phyloP scores from a whole-genome alignment of 306 rosid species.

The Alnus glutinosa region DNA sequence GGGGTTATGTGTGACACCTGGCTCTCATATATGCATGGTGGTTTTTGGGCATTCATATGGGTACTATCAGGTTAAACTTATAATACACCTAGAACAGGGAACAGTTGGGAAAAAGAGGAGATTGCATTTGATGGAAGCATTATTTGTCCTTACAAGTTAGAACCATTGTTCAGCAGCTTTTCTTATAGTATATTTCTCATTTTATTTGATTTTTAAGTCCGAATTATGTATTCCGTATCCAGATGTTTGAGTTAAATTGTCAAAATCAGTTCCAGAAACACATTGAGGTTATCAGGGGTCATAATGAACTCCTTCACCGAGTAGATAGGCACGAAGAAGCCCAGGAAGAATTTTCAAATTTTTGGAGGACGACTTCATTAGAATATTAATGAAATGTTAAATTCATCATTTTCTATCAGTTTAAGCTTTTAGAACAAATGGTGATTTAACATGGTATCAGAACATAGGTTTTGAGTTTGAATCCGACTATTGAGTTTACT shows the following conservation, averaged over 20 bases:
- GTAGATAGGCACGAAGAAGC: neutral
- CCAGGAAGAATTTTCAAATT: constrained; percentile 3
- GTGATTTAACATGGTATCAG: too few relatives aligned
- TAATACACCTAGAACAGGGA: too few relatives aligned
- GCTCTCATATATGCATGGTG: neutral
- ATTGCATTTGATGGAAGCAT: too few relatives aligned
- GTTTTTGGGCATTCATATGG: neutral
- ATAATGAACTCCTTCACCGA: too few relatives aligned
- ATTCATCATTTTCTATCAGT: too few relatives aligned
- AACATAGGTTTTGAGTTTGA: too few relatives aligned
- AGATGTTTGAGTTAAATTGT: neutral
- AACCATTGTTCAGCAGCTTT: too few relatives aligned
- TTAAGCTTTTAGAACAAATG: too few relatives aligned
- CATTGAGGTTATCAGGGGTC: neutral
- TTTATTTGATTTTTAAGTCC: neutral
- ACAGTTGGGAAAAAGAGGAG: too few relatives aligned
- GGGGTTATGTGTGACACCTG: neutral
- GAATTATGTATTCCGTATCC: neutral
- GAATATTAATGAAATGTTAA: too few relatives aligned
- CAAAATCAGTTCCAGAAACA: neutral
- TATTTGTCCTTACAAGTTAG: too few relatives aligned
- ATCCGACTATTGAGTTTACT: too few relatives aligned
- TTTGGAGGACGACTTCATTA: neutral
- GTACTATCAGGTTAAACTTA: neutral
- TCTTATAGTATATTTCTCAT: neutral